phyloP scores from a whole-genome alignment of 2,329 filamentous ascomycete genomes.

The Pestalotiopsis sp. region DNA sequence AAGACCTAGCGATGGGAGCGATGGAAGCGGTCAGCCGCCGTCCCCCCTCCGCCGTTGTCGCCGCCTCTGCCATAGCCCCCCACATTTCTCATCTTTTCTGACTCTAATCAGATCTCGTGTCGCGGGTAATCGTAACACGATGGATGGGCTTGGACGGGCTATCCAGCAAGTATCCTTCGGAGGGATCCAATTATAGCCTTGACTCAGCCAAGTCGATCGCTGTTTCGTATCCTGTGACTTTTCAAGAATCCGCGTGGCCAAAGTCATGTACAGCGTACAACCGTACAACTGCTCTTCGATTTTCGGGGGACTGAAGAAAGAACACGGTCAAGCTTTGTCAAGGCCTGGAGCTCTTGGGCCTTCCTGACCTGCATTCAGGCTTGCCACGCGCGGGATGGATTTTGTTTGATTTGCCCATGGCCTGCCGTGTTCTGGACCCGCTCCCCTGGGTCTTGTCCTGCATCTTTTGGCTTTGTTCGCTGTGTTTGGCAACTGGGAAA shows the following conservation, averaged over 20 bases:
- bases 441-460: not conserved
- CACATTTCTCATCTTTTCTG: not conserved
- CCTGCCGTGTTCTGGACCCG: conserved; percentile 2
- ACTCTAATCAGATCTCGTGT: not conserved
- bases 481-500: conserved; percentile 3
- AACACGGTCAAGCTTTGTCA: not conserved
- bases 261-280: too few relatives aligned
- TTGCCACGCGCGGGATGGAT: not conserved
- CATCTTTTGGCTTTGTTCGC: not conserved
- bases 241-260: not conserved
- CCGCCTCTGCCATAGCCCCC: not conserved
- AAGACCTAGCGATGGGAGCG: not conserved
- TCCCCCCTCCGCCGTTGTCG: not conserved
- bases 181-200: not conserved
- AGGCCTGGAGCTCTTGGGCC: not conserved
- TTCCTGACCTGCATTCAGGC: not conserved
- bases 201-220: not conserved
- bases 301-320: not conserved
- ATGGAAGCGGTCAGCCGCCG: not conserved
- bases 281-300: too few relatives aligned
- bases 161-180: not conserved
- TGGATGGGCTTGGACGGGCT: not conserved
- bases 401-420: not conserved
- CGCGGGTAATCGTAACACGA: not conserved
- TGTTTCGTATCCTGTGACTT: not conserved